Percentiles rank a stretch among this genome's conserved stretches.
Conservation (phyloP, 2,329 filamentous ascomycete genomes). For the Fusarium hainanense region DNA sequence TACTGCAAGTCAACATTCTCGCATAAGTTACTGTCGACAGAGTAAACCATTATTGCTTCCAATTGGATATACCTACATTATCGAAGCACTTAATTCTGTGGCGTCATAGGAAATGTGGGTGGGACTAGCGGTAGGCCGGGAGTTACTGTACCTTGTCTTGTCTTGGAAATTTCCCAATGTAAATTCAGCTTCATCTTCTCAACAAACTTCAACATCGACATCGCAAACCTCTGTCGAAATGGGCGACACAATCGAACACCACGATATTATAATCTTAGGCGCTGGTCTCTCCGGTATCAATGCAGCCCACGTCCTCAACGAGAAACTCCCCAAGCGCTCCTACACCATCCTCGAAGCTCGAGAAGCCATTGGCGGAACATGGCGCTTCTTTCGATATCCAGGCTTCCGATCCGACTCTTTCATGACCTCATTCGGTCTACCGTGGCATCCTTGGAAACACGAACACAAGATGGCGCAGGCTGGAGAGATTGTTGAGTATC, state of each 20-base stretch:
- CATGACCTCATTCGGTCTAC: conserved; percentile 71
- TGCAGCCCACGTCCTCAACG: conserved; percentile 73
- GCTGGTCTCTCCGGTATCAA: conserved; percentile 82
- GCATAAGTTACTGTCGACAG: background rate
- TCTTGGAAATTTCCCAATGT: conserved; percentile 6
- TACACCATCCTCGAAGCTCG: conserved; percentile 77
- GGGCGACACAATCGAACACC: conserved; percentile 38
- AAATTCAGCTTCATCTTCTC: conserved; percentile 1
- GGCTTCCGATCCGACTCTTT: conserved; percentile 76
- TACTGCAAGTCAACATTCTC: background rate
- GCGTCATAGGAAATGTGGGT: background rate
- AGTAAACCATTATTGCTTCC: background rate
- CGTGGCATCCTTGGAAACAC: conserved; percentile 77
- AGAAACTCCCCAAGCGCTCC: conserved; percentile 63
- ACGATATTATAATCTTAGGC: conserved; percentile 73
- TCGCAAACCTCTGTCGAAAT: conserved; percentile 19
- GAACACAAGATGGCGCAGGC: conserved; percentile 63
- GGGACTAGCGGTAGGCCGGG: background rate
- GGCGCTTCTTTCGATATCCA: conserved; percentile 82
- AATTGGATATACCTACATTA: background rate
- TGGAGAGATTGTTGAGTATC: conserved; percentile 63
- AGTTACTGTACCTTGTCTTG: background rate
- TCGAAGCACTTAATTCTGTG: background rate
- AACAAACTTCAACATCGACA: conserved; percentile 3
- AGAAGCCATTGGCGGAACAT: conserved; percentile 76